phyloP scores from a whole-genome alignment of 352 stramenopile genomes.

The Plasmopara viticola region DNA sequence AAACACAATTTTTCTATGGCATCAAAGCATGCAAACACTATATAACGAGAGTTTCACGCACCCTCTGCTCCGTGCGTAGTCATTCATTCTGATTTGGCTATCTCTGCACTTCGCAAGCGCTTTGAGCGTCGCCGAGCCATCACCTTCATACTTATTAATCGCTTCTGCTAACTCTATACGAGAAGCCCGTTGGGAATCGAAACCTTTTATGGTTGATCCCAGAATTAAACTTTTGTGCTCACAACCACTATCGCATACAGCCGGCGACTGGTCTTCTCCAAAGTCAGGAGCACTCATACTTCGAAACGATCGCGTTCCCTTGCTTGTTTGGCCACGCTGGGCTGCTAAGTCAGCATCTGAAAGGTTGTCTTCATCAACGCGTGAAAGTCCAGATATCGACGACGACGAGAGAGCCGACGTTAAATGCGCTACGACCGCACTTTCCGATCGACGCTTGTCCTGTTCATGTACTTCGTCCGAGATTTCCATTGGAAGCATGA shows the following conservation, averaged over 20 bases:
- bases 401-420: slow-evolving; percentile 37
- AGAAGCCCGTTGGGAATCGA: slow-evolving; percentile 22
- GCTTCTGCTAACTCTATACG: slow-evolving; percentile 23
- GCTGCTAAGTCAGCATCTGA: slow-evolving; percentile 25
- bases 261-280: slow-evolving; percentile 29
- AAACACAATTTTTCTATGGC: neutral
- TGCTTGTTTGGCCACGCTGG: slow-evolving; percentile 20
- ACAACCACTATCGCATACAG: slow-evolving; percentile 29
- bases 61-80: slow-evolving; percentile 42
- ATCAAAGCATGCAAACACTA: neutral
- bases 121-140: slow-evolving; percentile 24
- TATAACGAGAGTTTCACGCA: slow-evolving; percentile 12
- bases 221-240: slow-evolving; percentile 27
- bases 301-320: slow-evolving; percentile 34
- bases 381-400: slow-evolving; percentile 30
- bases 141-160: slow-evolving; percentile 25
- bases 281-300: slow-evolving; percentile 79
- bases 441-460: slow-evolving; percentile 43
- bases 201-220: slow-evolving; percentile 32
- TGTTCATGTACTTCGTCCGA: slow-evolving; percentile 52
- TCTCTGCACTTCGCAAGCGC: slow-evolving; percentile 45
- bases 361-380: slow-evolving; percentile 47
- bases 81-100: slow-evolving; percentile 52
- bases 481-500: slow-evolving; percentile 81
- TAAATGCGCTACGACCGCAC: slow-evolving; percentile 36